Evolutionary conservation across 2,329 filamentous ascomycete genomes (phyloP), one percentile per base, ranked within the genome.

Genomic region (Colletotrichum sp.): DNA sequence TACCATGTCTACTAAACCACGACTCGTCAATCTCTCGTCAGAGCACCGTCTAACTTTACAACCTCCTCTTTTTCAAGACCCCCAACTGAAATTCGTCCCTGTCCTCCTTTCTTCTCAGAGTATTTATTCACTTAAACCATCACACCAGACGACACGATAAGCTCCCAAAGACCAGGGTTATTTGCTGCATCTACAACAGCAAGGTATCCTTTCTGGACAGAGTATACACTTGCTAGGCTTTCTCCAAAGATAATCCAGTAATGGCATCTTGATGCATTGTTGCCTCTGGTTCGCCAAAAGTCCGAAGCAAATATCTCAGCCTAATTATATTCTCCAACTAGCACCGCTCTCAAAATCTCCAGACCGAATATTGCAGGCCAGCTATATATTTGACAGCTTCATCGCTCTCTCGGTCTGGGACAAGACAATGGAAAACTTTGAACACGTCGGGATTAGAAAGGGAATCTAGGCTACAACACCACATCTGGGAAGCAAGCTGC

Each of bases 351-450:
- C 22, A 8, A 15, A 1, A 39, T 6, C 52, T 16, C 52, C 0
- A 15, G 22, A 27, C 3, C 0, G 8, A 56, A 56, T 15, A 56
- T 0, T 16, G 52, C 8, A 56, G 25, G 52, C 13, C 3, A 56
- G 22, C 52, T 27, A 27, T 27, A 13, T 27, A 56, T 56, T 8
- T 1, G 8, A 27, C 52, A 56, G 52, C 4, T 0, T 3, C 52
- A 27, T 15, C 1, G 39, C 18, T 10, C 0, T 5, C 39, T 4
- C 18, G 9, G 18, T 22, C 3, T 12, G n/a, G 3, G 2, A 0
- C 5, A 48, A 4, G 39, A n/a, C 39, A 48, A n/a, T n/a, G n/a
- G n/a, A n/a, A n/a, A n/a, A n/a, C n/a, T n/a, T n/a, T n/a, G n/a
- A n/a, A n/a, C n/a, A n/a, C n/a, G n/a, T n/a, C n/a, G n/a, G n/a